phyloP scores from a whole-genome alignment of 139 green algal genomes.

The Axilococcus clingmanii region DNA sequence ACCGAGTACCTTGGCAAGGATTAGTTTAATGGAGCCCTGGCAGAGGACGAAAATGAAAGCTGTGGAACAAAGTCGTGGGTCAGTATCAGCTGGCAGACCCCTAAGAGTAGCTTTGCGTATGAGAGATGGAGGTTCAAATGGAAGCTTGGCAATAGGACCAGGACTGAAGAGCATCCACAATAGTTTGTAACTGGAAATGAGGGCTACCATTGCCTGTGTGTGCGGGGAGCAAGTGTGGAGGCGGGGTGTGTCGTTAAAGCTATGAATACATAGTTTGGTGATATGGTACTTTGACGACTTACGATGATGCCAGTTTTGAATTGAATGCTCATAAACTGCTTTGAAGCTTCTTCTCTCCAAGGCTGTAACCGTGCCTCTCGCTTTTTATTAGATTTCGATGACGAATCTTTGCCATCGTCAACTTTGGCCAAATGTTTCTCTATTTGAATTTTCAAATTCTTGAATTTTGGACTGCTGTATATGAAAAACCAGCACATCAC shows the following conservation, averaged over 20 bases:
- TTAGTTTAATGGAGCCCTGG: slow-evolving; percentile 7
- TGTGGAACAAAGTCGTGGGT: slow-evolving; percentile 3
- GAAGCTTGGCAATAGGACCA: slow-evolving; percentile 4
- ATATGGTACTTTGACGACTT: not conserved
- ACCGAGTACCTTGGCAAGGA: slow-evolving; percentile 14
- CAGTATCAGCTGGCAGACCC: not conserved
- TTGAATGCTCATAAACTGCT: slow-evolving; percentile 9
- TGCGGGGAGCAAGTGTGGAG: too few relatives aligned
- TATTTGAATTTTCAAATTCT: slow-evolving; percentile 16
- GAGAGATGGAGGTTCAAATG: slow-evolving; percentile 26
- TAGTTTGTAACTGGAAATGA: slow-evolving; percentile 14
- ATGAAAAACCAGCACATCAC: slow-evolving; percentile 15
- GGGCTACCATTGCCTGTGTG: slow-evolving; percentile 13
- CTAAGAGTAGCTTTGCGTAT: slow-evolving; percentile 11
- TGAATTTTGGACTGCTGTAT: slow-evolving; percentile 17
- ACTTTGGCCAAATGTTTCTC: slow-evolving; percentile 5
- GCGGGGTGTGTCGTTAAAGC: too few relatives aligned
- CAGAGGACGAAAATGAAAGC: slow-evolving; percentile 33
- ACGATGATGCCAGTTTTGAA: slow-evolving; percentile 15
- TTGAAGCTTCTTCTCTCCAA: slow-evolving; percentile 10
- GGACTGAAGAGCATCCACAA: slow-evolving; percentile 6
- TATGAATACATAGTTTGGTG: too few relatives aligned
- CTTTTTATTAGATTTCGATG: slow-evolving; percentile 21
- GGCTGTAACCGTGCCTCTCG: slow-evolving; percentile 9
- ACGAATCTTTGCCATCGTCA: slow-evolving; percentile 3